Conservation (phyloP, 2,329 filamentous ascomycete genomes). For the Diaporthe helianthi region DNA sequence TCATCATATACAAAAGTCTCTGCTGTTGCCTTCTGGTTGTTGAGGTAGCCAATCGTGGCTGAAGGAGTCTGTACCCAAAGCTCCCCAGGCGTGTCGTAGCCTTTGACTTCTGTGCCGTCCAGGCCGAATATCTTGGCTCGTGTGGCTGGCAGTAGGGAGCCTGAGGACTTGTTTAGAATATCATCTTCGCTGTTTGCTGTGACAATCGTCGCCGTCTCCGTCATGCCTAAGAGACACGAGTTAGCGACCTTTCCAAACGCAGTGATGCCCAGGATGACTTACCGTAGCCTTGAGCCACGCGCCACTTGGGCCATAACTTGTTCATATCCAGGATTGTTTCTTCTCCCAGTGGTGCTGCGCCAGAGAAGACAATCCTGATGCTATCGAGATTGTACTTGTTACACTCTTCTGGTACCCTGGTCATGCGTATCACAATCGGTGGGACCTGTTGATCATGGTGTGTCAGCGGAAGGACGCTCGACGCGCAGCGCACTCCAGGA, state of each 20-base stretch:
- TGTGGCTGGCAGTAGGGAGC: constrained; percentile 70
- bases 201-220: constrained; percentile 78
- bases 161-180: constrained; percentile 74
- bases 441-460: constrained; percentile 63
- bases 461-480: constrained; percentile 2
- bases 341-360: constrained; percentile 78
- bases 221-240: constrained; percentile 62
- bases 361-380: constrained; percentile 71
- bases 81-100: constrained; percentile 75
- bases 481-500: neutral
- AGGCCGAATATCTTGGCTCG: constrained; percentile 71
- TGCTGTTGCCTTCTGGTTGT: constrained; percentile 82
- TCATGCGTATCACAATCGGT: constrained; percentile 80
- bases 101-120: constrained; percentile 74
- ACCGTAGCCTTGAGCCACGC: constrained; percentile 75
- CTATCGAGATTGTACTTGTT: constrained; percentile 75
- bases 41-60: constrained; percentile 82
- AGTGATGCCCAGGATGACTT: constrained; percentile 34
- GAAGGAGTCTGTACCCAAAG: constrained; percentile 79
- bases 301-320: constrained; percentile 66
- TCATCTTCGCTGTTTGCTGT: constrained; percentile 66
- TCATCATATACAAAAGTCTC: constrained; percentile 76
- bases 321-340: constrained; percentile 73
- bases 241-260: neutral
- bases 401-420: constrained; percentile 67